Percentiles rank a stretch among this genome's conserved stretches.
These are phyloP conservation scores for Claviceps monticola DNA, from an alignment of 2,329 filamentous ascomycete species.

Conservation along the genomic window DNA sequence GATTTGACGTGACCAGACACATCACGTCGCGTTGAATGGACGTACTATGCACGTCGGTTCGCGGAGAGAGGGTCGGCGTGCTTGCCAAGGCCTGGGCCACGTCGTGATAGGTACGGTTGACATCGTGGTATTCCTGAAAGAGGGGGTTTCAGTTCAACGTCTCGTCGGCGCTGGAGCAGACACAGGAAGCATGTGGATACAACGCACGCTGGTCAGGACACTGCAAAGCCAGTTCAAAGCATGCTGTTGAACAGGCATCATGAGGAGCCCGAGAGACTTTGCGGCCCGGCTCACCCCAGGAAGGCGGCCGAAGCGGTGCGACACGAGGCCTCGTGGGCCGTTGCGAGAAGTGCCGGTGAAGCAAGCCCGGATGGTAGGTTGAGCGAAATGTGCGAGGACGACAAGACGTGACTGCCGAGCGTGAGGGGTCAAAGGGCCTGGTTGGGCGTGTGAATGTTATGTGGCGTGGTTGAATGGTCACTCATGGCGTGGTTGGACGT, in stretches of 20 bases:
- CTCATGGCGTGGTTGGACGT: no score
- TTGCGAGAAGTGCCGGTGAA: not conserved
- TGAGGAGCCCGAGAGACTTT: constrained; percentile 9
- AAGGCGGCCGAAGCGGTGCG: not conserved
- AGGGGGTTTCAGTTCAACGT: not conserved
- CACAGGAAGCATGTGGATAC: not conserved
- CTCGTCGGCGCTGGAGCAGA: not conserved
- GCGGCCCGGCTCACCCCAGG: not conserved
- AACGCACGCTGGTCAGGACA: constrained; percentile 60
- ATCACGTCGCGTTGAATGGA: constrained; percentile 6
- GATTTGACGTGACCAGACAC: not conserved
- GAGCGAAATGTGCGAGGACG: not conserved
- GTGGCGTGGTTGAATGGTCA: no score
- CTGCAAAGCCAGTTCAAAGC: constrained; percentile 93
- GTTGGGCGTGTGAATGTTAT: no score
- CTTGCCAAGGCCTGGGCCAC: constrained; percentile 69
- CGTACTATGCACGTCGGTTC: constrained; percentile 92
- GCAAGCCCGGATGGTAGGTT: no score
- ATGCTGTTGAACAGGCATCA: constrained; percentile 68
- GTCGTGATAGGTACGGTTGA: constrained; percentile 86
- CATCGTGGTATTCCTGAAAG: constrained; percentile 75
- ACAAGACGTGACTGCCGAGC: not conserved
- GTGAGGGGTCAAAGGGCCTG: not conserved
- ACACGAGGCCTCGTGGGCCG: not conserved
- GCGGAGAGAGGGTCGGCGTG: constrained; percentile 66